These are phyloP conservation scores for Gnetum montanum DNA, from an alignment of 75 land plant species.

Conservation along the genomic window DNA sequence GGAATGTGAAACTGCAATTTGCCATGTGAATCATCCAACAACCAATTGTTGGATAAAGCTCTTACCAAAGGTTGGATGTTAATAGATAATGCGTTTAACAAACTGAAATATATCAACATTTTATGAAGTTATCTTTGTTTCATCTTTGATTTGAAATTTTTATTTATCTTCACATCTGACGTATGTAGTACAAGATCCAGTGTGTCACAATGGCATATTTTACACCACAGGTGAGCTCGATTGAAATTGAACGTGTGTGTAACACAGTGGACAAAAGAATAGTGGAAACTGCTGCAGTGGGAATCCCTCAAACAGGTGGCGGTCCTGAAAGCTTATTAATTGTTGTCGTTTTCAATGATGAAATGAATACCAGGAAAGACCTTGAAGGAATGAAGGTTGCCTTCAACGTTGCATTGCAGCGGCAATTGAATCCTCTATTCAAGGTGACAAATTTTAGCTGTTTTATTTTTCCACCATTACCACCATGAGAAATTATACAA, in stretches of 20 bases:
- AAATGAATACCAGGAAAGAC: constrained; percentile 6
- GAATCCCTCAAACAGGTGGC: constrained; percentile 71
- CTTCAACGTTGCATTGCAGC: constrained; percentile 68
- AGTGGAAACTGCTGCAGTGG: constrained; percentile 91
- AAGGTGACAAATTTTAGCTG: constrained; percentile 31
- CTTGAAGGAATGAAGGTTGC: constrained; percentile 31
- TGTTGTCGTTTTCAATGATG: constrained; percentile 61
- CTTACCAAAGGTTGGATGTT: too few species aligned
- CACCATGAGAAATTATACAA: background rate
- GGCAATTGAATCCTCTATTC: constrained; percentile 85
- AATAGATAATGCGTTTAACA: too few species aligned
- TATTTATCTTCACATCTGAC: too few species aligned
- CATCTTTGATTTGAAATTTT: too few species aligned
- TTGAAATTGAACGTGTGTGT: constrained; percentile 94
- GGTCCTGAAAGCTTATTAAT: constrained; percentile 83
- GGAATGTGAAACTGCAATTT: too few species aligned
- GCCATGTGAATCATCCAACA: too few species aligned
- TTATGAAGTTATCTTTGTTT: too few species aligned
- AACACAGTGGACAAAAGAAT: constrained; percentile 51
- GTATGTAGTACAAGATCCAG: too few species aligned
- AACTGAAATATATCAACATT: too few species aligned
- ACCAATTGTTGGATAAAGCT: too few species aligned
- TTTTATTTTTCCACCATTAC: background rate
- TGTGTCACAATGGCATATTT: too few species aligned
- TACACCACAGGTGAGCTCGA: constrained; percentile 82